Percentiles rank a stretch among this genome's conserved stretches.
Evolutionary conservation across 192 early-diverging fungal species (phyloP).

Genomic region (Paraglomus brasilianum): DNA sequence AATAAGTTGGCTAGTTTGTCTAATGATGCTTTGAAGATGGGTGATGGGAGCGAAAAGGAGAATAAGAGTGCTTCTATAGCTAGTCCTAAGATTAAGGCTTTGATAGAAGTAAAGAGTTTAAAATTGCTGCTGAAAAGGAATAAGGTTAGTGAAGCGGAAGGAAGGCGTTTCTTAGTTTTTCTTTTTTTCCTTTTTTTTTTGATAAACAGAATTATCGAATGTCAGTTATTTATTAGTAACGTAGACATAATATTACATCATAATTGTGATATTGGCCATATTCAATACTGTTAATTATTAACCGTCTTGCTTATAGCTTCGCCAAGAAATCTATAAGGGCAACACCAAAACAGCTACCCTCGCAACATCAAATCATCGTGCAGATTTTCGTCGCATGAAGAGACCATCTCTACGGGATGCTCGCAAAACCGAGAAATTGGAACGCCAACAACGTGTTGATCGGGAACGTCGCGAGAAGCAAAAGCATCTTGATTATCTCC

Average conservation of each 20-base stretch:
- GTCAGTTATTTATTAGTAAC: background rate
- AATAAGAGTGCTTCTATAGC: conserved; percentile 35
- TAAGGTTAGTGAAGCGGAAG: conserved; percentile 39
- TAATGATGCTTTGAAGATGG: conserved; percentile 49
- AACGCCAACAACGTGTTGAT: conserved; percentile 84
- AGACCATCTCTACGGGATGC: conserved; percentile 83
- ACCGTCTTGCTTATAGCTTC: conserved; percentile 42
- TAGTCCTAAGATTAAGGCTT: conserved; percentile 68
- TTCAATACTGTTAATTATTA: background rate
- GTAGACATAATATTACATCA: too few species aligned
- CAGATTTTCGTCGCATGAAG: conserved; percentile 75
- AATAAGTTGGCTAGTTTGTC: conserved; percentile 63
- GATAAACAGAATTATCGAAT: background rate
- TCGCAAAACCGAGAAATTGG: conserved; percentile 84
- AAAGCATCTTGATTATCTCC: conserved; percentile 79
- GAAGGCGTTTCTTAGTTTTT: background rate
- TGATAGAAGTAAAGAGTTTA: conserved; percentile 89
- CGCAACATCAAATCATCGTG: conserved; percentile 76
- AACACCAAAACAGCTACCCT: conserved; percentile 74
- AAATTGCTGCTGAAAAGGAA: conserved; percentile 77
- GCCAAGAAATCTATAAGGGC: conserved; percentile 71
- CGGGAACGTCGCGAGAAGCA: conserved; percentile 83
- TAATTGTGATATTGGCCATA: background rate
- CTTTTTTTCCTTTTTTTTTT: background rate
- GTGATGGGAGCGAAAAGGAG: conserved; percentile 34